Evolutionary conservation across 352 stramenopile genomes (phyloP).

Genomic region (Elongisporangium anandrum): DNA sequence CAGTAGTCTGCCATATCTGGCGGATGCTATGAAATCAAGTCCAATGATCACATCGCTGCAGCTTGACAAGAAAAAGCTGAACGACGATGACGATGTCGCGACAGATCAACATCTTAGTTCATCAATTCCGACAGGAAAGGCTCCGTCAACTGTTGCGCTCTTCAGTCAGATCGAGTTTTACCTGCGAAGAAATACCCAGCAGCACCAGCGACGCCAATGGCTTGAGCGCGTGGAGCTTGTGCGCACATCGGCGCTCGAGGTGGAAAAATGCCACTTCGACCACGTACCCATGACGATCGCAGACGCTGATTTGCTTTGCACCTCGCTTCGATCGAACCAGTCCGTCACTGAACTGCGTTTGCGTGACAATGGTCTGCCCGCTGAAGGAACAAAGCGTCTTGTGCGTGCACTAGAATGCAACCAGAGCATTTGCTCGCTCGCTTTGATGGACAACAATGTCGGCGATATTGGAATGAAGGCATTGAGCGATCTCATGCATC

Average conservation of each 20-base stretch:
- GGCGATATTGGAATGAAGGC: slow-evolving; percentile 27
- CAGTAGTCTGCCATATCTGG: slow-evolving; percentile 16
- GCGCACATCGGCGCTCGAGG: slow-evolving; percentile 12
- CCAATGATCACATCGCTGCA: slow-evolving; percentile 17
- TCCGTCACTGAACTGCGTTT: slow-evolving; percentile 29
- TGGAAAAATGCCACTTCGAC: slow-evolving; percentile 28
- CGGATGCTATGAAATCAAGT: slow-evolving; percentile 19
- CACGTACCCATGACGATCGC: slow-evolving; percentile 28
- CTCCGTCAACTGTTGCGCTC: not conserved
- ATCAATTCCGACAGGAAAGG: slow-evolving; percentile 9
- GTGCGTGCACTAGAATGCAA: slow-evolving; percentile 20
- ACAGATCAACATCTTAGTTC: not conserved
- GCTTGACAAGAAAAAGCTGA: slow-evolving; percentile 25
- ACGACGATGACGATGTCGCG: slow-evolving; percentile 19
- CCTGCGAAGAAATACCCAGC: slow-evolving; percentile 20
- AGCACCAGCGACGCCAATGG: slow-evolving; percentile 10
- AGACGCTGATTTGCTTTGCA: slow-evolving; percentile 24
- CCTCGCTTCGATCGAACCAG: slow-evolving; percentile 18
- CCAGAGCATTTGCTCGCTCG: slow-evolving; percentile 14
- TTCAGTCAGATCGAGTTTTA: slow-evolving; percentile 25
- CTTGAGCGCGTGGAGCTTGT: slow-evolving; percentile 12
- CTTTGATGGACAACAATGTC: slow-evolving; percentile 31
- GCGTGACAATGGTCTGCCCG: slow-evolving; percentile 33
- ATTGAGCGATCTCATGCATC: slow-evolving; percentile 21
- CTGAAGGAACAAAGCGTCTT: slow-evolving; percentile 25